Percentiles rank a stretch among this genome's conserved stretches.
Evolutionary conservation across 257 asterid genomes (phyloP).

Genomic region (Rauvolfia tetraphylla): DNA sequence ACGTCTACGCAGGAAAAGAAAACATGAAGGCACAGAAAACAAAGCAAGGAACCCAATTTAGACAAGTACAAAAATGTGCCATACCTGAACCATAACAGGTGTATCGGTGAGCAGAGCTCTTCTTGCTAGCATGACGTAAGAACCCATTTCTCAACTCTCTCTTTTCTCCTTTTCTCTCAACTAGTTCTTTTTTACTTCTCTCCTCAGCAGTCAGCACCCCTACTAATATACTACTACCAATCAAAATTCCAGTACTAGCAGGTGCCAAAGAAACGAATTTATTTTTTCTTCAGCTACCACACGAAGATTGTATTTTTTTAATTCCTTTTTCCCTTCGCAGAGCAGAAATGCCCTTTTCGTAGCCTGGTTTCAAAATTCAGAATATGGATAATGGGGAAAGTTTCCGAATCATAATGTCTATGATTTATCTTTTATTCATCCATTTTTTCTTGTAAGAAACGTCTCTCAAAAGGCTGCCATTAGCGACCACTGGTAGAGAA

Average conservation of each 20-base stretch:
- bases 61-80: constrained; percentile 8
- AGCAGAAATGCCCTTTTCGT: constrained; percentile 3
- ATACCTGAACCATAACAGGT: constrained; percentile 95
- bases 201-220: background rate
- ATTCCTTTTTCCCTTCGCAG: background rate
- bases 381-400: constrained; percentile 4
- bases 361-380: background rate
- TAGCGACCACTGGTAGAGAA: background rate
- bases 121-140: constrained; percentile 65
- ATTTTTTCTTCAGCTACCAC: constrained; percentile 1
- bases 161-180: background rate
- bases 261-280: background rate
- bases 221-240: background rate
- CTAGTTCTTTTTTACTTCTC: too few relatives aligned
- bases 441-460: constrained; percentile 20
- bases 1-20: background rate
- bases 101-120: constrained; percentile 79
- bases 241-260: background rate
- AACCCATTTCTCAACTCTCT: constrained; percentile 59
- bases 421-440: background rate
- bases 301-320: background rate
- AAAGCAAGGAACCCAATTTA: constrained; percentile 15
- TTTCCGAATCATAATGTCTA: background rate
- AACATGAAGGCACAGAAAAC: constrained; percentile 9
- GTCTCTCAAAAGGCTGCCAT: constrained; percentile 5